These are phyloP conservation scores for Crithidia expoeki DNA, from an alignment of 208 protist genomes.

Conservation along the genomic window DNA sequence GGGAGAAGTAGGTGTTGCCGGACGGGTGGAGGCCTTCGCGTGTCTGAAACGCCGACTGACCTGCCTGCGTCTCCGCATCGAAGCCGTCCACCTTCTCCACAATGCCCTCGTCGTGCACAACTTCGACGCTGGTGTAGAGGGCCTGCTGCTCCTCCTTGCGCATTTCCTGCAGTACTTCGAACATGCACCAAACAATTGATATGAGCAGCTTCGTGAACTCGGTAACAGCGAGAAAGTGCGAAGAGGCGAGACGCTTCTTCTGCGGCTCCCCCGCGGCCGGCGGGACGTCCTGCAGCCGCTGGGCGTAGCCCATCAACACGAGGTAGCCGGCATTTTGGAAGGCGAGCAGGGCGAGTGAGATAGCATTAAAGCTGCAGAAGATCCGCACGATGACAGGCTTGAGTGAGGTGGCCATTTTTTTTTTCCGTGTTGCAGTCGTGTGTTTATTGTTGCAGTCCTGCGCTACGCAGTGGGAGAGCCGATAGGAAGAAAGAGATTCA, in stretches of 20 bases:
- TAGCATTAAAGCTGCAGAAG: slow-evolving; percentile 18
- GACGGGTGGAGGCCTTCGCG: no score
- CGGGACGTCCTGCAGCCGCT: slow-evolving; percentile 1
- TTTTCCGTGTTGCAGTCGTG: not conserved
- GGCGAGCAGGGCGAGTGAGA: slow-evolving; percentile 14
- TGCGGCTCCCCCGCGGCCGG: not conserved
- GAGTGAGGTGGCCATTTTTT: not conserved
- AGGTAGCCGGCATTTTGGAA: slow-evolving; percentile 34
- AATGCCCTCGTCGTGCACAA: no score
- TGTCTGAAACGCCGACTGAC: no score
- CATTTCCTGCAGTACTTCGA: slow-evolving; percentile 17
- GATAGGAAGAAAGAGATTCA: no score
- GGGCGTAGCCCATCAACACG: slow-evolving; percentile 20
- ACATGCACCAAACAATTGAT: slow-evolving; percentile 17
- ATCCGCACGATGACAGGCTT: not conserved
- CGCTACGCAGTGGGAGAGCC: no score
- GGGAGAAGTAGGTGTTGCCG: no score
- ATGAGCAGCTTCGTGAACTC: slow-evolving; percentile 16
- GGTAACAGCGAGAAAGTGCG: slow-evolving; percentile 15
- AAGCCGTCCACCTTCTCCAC: no score
- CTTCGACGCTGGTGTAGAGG: not conserved
- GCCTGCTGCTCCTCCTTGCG: not conserved
- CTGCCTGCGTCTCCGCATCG: no score
- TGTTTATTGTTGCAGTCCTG: slow-evolving; percentile 1
- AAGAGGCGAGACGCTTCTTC: not conserved